phyloP scores from a whole-genome alignment of 345 rosid species.

The Kandelia obovata region DNA sequence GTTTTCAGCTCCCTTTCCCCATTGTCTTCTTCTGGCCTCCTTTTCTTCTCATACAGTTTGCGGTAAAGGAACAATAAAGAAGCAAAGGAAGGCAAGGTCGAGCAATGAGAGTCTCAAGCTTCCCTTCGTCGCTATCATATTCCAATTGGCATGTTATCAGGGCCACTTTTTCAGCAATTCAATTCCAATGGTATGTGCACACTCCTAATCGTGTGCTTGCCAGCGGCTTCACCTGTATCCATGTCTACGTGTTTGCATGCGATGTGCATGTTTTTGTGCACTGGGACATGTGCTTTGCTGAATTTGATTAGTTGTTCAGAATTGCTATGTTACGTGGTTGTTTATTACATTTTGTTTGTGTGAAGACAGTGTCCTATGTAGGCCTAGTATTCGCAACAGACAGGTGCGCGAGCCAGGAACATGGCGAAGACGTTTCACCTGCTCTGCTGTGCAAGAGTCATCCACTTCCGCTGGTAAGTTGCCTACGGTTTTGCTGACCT shows the following conservation, averaged over 20 bases:
- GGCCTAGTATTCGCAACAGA: conserved; percentile 32
- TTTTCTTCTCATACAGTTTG: neutral
- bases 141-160: conserved; percentile 31
- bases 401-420: conserved; percentile 26
- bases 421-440: conserved; percentile 35
- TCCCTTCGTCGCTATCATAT: conserved; percentile 43
- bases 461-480: conserved; percentile 55
- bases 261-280: too few species aligned
- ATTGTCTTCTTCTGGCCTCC: neutral
- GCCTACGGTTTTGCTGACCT: neutral
- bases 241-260: too few species aligned
- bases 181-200: conserved; percentile 40
- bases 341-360: too few species aligned
- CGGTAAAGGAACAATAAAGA: neutral
- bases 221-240: too few species aligned
- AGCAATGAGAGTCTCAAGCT: conserved; percentile 47
- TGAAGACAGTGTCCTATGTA: neutral
- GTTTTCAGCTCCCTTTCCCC: neutral
- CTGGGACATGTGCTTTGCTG: too few species aligned
- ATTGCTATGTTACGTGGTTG: neutral
- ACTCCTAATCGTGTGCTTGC: neutral
- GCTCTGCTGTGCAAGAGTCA: conserved; percentile 74
- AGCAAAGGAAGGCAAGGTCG: conserved; percentile 22
- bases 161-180: conserved; percentile 21
- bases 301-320: too few species aligned